phyloP scores from a whole-genome alignment of 441 rosid species.

The Rhodomyrtus psidioides region DNA sequence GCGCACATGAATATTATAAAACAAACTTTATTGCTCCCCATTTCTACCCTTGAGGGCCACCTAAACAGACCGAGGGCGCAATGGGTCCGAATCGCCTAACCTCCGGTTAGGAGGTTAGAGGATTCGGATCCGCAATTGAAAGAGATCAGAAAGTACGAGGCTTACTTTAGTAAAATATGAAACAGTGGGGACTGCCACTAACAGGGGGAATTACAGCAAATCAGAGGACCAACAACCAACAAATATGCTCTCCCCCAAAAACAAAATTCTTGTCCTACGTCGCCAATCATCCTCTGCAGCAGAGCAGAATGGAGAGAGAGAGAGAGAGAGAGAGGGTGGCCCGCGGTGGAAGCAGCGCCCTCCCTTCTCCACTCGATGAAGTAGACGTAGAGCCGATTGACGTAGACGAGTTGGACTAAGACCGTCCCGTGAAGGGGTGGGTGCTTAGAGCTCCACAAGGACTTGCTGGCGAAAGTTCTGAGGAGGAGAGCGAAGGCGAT shows the following conservation, averaged over 20 bases:
- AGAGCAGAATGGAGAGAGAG: constrained; percentile 27
- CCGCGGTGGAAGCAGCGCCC: constrained; percentile 54
- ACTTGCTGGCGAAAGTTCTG: constrained; percentile 41
- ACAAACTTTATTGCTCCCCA: not conserved
- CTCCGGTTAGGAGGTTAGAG: no score
- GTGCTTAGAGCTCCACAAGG: constrained; percentile 28
- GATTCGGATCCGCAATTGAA: no score
- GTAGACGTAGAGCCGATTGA: constrained; percentile 41
- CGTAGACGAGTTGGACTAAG: constrained; percentile 35
- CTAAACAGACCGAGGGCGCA: not conserved
- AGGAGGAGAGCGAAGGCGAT: constrained; percentile 9
- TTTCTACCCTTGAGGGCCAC: not conserved
- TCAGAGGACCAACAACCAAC: not conserved
- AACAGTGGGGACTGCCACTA: not conserved
- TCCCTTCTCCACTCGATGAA: constrained; percentile 78
- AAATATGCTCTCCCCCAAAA: not conserved
- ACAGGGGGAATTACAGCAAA: not conserved
- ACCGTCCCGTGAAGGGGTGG: constrained; percentile 51
- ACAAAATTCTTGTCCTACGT: not conserved
- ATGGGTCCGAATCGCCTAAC: no score
- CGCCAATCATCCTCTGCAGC: not conserved
- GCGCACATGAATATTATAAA: not conserved
- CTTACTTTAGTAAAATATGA: not conserved
- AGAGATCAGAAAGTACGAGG: not conserved
- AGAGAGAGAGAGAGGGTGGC: constrained; percentile 57